Conservation (phyloP, 2,329 filamentous ascomycete species). For the Colletotrichum navitas region DNA sequence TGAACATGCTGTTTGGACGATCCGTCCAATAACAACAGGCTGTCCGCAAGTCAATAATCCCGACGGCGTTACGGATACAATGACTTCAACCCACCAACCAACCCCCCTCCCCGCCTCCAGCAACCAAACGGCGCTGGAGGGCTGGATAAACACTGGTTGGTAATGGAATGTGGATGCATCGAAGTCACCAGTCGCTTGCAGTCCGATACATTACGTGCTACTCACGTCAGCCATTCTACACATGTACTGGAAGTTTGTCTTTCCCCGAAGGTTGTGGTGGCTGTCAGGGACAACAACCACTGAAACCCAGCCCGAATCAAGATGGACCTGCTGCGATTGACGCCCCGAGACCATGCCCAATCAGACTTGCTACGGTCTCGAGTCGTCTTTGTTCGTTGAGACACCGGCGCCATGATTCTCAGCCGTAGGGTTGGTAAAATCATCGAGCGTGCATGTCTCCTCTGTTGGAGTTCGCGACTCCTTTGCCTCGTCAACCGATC, state of each 20-base stretch:
- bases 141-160: not conserved
- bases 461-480: constrained; percentile 2
- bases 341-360: not conserved
- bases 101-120: not conserved
- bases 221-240: constrained; percentile 12
- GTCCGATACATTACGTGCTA: not conserved
- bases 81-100: not conserved
- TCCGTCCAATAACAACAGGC: constrained; percentile 34
- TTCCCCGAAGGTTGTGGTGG: not conserved
- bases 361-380: constrained; percentile 3
- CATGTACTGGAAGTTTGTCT: not conserved
- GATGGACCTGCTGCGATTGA: too few relatives aligned
- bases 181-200: constrained; percentile 8
- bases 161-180: not conserved
- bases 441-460: constrained; percentile 28
- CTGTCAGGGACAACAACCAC: not conserved
- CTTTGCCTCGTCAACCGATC: not conserved
- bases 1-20: constrained; percentile 36
- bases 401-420: constrained; percentile 17
- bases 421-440: not conserved
- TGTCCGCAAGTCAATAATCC: not conserved
- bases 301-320: not conserved
- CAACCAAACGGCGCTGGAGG: not conserved
- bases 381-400: constrained; percentile 11
- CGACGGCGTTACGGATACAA: not conserved